Conservation (phyloP, 805 yeast species). For the Jamesozyma hellenica region DNA sequence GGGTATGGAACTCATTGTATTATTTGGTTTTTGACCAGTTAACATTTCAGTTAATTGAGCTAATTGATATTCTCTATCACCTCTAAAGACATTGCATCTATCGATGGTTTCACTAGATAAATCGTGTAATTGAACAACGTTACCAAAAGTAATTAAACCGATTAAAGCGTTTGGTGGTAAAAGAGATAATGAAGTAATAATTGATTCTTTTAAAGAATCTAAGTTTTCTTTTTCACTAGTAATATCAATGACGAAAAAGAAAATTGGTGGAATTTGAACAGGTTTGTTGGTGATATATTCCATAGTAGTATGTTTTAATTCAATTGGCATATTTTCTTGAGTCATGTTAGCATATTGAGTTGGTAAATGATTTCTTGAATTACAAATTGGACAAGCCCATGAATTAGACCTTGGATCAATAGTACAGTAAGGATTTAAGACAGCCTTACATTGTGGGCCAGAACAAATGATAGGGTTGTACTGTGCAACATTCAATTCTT, state of each 20-base stretch:
- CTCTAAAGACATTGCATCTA: constrained; percentile 77
- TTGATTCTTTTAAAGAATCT: constrained; percentile 70
- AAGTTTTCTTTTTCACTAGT: constrained; percentile 86
- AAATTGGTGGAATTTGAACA: constrained; percentile 74
- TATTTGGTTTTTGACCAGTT: constrained; percentile 42
- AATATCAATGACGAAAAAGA: constrained; percentile 75
- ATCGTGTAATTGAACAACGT: constrained; percentile 85
- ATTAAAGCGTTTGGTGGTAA: constrained; percentile 85
- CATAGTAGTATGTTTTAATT: constrained; percentile 65
- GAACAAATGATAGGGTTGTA: constrained; percentile 84
- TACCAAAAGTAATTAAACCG: constrained; percentile 77
- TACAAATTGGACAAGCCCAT: constrained; percentile 85
- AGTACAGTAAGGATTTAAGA: constrained; percentile 78
- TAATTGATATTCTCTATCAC: constrained; percentile 67
- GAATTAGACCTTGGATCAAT: constrained; percentile 63
- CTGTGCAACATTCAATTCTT: constrained; percentile 64
- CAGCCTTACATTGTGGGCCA: constrained; percentile 65
- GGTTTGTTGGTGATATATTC: constrained; percentile 81
- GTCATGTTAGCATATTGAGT: constrained; percentile 69
- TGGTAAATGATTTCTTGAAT: constrained; percentile 69
- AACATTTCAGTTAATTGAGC: constrained; percentile 53
- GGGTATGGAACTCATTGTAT: constrained; percentile 18
- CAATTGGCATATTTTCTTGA: constrained; percentile 71
- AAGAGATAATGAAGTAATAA: constrained; percentile 62
- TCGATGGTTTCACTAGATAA: constrained; percentile 56